Base-by-base conservation (phyloP, 2,329 filamentous ascomycete species). In the Thermomyces lanuginosus region DNA sequence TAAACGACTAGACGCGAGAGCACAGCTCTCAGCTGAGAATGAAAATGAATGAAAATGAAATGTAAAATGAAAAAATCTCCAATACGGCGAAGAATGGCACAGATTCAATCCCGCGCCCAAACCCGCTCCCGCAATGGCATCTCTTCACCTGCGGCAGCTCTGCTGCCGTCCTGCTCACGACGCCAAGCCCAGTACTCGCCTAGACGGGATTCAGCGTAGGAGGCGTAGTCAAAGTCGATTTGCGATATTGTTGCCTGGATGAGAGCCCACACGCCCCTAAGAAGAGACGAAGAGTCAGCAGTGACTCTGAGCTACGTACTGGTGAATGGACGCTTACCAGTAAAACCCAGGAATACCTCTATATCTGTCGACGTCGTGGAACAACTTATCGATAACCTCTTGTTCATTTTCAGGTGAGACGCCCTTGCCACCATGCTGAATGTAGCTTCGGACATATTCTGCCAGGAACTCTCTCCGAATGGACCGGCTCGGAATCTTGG, bases 201-300 rank as follows among this genome's bases (percentile, higher is more conserved):
- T 4, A 98, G 61, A 29, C 89, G 66, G 9, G 76, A 56, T 51
- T 93, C 81, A 7, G 89, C 86, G 49, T 95, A 98, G 6, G 68
- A 71, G 22, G 82, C 80, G 49, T 98, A 98, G 55, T 98, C 84
- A 46, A 98, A 98, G 48, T 93, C 80, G 43, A 98, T 98, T 37
- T 86, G 71, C 7, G 81, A 92, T 38, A 98, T 95, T 29, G 72
- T 79, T 2, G 84, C 79, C 60, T 98, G 89, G 38, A 98, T 95
- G 36, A 91, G 60, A 5, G 83, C 78, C 89, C 89, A 98, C 31
- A 93, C 82, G 13, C 89, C 89, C 84, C 77, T 82, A 51, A n/a
- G n/a, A 67, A 72, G 6, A 14, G n/a, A 10, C 24, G n/a, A 7
- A 11, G 5, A 21, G 6, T 29, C 15, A 28, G 22, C 7, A 8